Evolutionary conservation across 148 eudicot species (phyloP).

Genomic region (Fagopyrum tataricum): DNA sequence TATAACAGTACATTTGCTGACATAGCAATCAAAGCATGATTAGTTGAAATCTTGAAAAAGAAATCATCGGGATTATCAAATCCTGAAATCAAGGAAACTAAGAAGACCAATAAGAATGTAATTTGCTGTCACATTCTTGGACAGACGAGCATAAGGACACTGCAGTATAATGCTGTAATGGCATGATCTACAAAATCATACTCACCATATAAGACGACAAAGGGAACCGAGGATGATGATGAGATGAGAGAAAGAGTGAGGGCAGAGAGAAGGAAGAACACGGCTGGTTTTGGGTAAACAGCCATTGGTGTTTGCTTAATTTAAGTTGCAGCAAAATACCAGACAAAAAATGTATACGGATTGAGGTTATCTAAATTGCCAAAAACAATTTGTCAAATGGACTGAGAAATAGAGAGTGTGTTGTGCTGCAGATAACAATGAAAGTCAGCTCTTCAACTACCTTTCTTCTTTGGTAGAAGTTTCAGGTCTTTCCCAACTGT

Average conservation of each 20-base stretch:
- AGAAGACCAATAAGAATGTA: too few species aligned
- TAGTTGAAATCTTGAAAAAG: too few species aligned
- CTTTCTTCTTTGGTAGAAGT: not conserved
- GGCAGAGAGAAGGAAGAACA: not conserved
- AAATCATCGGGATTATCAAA: too few species aligned
- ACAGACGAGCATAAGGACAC: too few species aligned
- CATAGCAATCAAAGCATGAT: too few species aligned
- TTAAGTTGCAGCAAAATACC: not conserved
- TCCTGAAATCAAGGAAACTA: too few species aligned
- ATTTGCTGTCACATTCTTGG: too few species aligned
- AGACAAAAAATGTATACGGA: not conserved
- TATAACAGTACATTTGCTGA: too few species aligned
- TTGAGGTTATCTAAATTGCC: not conserved
- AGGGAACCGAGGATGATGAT: not conserved
- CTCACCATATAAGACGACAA: constrained; percentile 7
- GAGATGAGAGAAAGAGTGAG: not conserved
- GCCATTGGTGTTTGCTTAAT: not conserved
- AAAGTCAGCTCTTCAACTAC: constrained; percentile 6
- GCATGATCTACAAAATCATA: too few species aligned
- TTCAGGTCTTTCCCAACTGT: too few species aligned
- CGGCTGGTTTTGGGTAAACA: not conserved
- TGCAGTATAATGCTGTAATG: too few species aligned
- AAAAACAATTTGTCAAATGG: not conserved
- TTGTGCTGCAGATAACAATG: not conserved
- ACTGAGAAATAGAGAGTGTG: not conserved